Conservation (phyloP, 108 stramenopile species). For the Fistulifera pelliculosa region DNA sequence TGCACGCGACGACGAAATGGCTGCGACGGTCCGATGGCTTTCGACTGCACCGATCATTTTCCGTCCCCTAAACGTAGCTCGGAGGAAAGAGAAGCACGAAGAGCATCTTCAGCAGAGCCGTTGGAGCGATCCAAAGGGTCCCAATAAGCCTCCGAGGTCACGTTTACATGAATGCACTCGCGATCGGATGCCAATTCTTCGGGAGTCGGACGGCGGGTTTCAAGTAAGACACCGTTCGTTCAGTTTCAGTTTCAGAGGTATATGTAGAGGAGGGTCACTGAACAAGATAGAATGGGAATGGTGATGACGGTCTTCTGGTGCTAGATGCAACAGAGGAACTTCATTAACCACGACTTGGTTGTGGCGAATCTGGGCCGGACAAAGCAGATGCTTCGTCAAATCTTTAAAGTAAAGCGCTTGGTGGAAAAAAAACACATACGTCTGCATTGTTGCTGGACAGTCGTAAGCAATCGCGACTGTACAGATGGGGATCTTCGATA, state of each 20-base stretch:
- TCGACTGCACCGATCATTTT: no score
- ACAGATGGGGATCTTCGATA: conserved; percentile 16
- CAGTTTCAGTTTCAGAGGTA: conserved; percentile 2
- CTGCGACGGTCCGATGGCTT: no score
- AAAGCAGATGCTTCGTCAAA: conserved; percentile 17
- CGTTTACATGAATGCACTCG: not conserved
- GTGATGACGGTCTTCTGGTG: no score
- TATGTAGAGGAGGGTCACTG: not conserved
- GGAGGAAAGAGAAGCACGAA: no score
- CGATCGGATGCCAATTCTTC: not conserved
- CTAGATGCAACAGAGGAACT: not conserved
- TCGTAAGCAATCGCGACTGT: conserved; percentile 23
- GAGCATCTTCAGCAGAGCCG: no score
- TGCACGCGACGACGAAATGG: no score
- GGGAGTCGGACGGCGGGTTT: not conserved
- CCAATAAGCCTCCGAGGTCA: not conserved
- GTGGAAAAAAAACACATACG: conserved; percentile 23
- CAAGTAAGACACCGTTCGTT: not conserved
- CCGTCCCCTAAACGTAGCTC: no score
- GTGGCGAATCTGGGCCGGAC: conserved; percentile 29
- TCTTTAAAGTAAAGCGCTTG: conserved; percentile 23
- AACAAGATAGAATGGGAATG: not conserved
- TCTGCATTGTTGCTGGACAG: conserved; percentile 10
- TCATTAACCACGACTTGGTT: conserved; percentile 22
- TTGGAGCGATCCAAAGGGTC: not conserved